A percentile compares a stretch with the other conserved stretches of the same genome.
Conservation (phyloP, 345 rosid genomes). For the Streptanthus diversifolius region DNA sequence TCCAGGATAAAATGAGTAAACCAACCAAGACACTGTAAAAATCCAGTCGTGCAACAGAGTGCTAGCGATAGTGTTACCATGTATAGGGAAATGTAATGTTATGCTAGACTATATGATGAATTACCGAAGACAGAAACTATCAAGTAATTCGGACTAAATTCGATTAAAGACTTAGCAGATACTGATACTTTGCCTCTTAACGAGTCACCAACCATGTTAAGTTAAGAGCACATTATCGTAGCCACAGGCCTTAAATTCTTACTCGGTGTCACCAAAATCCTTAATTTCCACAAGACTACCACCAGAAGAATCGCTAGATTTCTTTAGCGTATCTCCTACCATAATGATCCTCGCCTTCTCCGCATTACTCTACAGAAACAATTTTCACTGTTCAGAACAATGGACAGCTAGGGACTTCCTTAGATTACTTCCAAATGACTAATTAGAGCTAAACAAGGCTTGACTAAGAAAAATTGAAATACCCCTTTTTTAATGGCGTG, state of each 20-base stretch:
- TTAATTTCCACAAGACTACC: conserved; percentile 48
- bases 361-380: conserved; percentile 61
- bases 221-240: neutral
- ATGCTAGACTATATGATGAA: too few species aligned
- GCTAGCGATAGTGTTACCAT: neutral
- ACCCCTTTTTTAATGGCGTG: conserved; percentile 85
- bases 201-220: neutral
- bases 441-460: neutral
- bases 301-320: conserved; percentile 54
- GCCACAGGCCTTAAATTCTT: conserved; percentile 23
- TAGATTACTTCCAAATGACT: neutral
- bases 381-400: neutral
- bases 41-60: neutral
- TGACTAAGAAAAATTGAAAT: neutral
- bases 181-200: neutral
- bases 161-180: neutral
- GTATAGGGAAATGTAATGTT: neutral
- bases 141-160: neutral
- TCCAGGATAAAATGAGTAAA: neutral
- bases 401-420: neutral
- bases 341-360: conserved; percentile 85
- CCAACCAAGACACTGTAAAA: neutral
- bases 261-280: conserved; percentile 63
- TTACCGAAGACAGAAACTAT: too few species aligned
- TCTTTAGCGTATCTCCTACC: conserved; percentile 87